Evolutionary conservation across 2,329 filamentous ascomycete species (phyloP), one percentile per base, ranked within the genome.

Genomic region (Canariomyces notabilis): DNA sequence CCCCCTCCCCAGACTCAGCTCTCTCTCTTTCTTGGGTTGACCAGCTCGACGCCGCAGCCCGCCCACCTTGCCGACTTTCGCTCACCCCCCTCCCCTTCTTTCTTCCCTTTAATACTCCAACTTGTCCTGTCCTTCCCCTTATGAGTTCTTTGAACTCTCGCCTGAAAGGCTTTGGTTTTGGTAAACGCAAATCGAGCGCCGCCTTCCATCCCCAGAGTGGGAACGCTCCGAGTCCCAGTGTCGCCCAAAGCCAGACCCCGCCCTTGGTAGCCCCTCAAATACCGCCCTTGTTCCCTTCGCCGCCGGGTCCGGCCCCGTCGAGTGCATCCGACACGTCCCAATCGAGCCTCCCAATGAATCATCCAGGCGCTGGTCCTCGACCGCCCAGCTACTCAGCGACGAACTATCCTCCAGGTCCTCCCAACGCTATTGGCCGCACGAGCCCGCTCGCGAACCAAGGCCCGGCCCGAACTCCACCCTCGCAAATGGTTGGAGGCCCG

Each of bases 141-240:
- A 86, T 87, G 83, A 86, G 79, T 77, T 87, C 82, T 76, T 79
- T 86, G 80, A 87, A 87, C 75, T 79, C 80, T 67, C 82, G 84
- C 70, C 80, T 88, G 68, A 86, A 87, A 76, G 79, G 79, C 76
- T 77, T 89, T 73, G 83, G 85, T 71, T 85, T 87, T 75, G 84
- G 83, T 72, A 87, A 86, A 79, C 83, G 85, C 70, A 86, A 82
- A 75, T 84, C 83, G 62, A 75, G 75, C 61, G 74, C 76, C 65
- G 80, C 75, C 67, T 77, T 79, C 61, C 74, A 76, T 57, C 70
- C 37, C 19, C 51, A 44, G 40, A 15, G 15, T 9, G 42, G 34
- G 39, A 37, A 21, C 19, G 20, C 34, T 26, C 45, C 51, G 21
- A 54, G 49, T 63, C 63, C 69, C 64, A 70, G 75, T 64, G 52